Evolutionary conservation across 2,329 filamentous ascomycete species (phyloP).

Genomic region (Trichoderma endophyticum): DNA sequence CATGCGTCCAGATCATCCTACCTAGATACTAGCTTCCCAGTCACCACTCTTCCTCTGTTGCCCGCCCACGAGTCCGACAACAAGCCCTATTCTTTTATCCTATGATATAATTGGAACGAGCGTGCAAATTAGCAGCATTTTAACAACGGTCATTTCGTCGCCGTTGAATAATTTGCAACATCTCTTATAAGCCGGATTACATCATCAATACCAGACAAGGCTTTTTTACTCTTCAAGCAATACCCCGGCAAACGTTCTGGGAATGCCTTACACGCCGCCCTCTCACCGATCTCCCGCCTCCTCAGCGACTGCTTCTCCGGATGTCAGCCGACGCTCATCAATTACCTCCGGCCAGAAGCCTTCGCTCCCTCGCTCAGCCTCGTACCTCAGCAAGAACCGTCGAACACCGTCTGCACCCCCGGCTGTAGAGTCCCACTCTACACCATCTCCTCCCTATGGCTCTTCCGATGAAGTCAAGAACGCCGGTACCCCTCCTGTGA

Average conservation of each 20-base stretch:
- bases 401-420: conserved; percentile 50
- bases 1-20: neutral
- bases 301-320: conserved; percentile 55
- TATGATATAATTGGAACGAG: conserved; percentile 15
- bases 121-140: neutral
- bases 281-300: conserved; percentile 62
- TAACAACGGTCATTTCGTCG: neutral
- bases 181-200: neutral
- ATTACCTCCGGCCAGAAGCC: conserved; percentile 50
- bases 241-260: conserved; percentile 27
- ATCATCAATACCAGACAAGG: neutral
- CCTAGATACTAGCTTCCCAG: conserved; percentile 13
- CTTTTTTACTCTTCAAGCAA: neutral
- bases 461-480: conserved; percentile 41
- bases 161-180: conserved; percentile 1
- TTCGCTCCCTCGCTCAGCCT: conserved; percentile 60
- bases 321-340: conserved; percentile 57
- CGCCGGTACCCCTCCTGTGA: conserved; percentile 43
- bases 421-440: conserved; percentile 25
- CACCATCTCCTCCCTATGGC: conserved; percentile 38
- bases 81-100: neutral
- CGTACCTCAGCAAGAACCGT: conserved; percentile 63
- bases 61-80: neutral
- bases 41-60: neutral
- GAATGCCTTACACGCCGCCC: conserved; percentile 88